phyloP scores from a whole-genome alignment of 148 eudicot genomes.

The Rhododendron mucronatum region DNA sequence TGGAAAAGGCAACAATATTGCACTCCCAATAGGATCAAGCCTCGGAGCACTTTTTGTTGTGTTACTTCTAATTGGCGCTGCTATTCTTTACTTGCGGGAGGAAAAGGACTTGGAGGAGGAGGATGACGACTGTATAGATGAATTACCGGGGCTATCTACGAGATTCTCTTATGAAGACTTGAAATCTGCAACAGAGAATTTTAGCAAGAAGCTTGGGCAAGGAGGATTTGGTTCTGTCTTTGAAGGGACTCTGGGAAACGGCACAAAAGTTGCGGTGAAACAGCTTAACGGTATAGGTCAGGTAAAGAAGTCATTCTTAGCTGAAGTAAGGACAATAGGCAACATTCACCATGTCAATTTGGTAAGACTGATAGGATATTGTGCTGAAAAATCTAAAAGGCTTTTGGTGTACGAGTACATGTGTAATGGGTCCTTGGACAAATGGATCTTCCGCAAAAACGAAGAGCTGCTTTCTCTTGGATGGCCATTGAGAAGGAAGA shows the following conservation, averaged over 20 bases:
- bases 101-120: too few species aligned
- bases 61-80: too few species aligned
- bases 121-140: too few species aligned
- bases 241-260: neutral
- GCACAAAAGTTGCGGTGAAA: conserved; percentile 7
- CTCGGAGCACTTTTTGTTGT: too few species aligned
- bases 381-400: neutral
- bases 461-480: neutral
- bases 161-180: conserved; percentile 15
- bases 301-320: neutral
- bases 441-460: neutral
- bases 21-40: too few species aligned
- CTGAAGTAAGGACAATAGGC: neutral
- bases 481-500: neutral
- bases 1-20: too few species aligned
- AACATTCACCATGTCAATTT: conserved; percentile 7
- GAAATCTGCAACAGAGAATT: neutral
- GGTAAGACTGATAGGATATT: neutral
- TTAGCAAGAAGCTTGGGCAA: neutral
- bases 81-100: too few species aligned
- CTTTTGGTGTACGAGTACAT: neutral
- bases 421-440: neutral
- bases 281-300: neutral
- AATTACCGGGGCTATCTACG: too few species aligned
- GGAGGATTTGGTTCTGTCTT: conserved; percentile 10